phyloP scores from a whole-genome alignment of 345 rosid species.

The Aurinia saxatilis region DNA sequence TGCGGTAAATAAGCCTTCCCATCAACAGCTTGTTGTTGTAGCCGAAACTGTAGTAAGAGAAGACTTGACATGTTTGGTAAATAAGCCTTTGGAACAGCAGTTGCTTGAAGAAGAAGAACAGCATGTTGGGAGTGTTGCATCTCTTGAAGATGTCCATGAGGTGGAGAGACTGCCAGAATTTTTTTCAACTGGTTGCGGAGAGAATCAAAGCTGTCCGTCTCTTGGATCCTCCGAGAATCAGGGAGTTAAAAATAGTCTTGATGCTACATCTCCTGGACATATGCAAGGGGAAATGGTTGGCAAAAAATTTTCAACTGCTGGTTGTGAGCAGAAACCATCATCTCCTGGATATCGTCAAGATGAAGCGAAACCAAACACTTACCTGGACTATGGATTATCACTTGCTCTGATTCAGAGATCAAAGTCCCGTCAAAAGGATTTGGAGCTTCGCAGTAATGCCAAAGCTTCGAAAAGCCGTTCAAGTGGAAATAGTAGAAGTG shows the following conservation, averaged over 20 bases:
- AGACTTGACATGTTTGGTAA: too few species aligned
- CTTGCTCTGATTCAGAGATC: constrained; percentile 64
- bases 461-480: constrained; percentile 36
- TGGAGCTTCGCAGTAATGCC: constrained; percentile 58
- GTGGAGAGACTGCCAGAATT: constrained; percentile 26
- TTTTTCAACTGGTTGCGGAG: constrained; percentile 13
- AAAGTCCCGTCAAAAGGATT: constrained; percentile 61
- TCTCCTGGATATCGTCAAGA: constrained; percentile 43
- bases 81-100: constrained; percentile 2
- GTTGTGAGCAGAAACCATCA: constrained; percentile 27
- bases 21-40: too few species aligned
- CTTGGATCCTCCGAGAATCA: neutral
- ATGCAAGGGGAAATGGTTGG: constrained; percentile 12
- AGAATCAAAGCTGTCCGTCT: constrained; percentile 5
- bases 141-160: constrained; percentile 43
- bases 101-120: constrained; percentile 29
- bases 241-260: constrained; percentile 5
- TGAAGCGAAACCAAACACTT: constrained; percentile 22
- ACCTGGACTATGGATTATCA: constrained; percentile 35
- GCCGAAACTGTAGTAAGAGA: too few species aligned
- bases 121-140: constrained; percentile 32
- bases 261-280: constrained; percentile 17
- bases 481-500: constrained; percentile 23
- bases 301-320: constrained; percentile 25
- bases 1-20: constrained; percentile 4